Conservation (phyloP, 495 filamentous ascomycete genomes). For the Hypoxylon lenormandii region DNA sequence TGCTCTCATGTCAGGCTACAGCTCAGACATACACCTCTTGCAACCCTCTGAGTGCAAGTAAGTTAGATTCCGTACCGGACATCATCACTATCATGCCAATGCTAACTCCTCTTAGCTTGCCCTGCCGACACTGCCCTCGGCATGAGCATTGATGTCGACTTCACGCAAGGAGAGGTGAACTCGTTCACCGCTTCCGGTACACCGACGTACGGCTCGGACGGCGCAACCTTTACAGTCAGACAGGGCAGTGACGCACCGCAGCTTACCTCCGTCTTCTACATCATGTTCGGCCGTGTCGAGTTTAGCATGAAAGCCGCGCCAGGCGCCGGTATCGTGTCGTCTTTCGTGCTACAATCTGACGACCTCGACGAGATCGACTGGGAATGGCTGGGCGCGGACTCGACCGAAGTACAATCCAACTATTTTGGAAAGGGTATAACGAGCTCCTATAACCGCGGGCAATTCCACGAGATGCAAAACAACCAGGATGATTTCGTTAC, state of each 20-base stretch:
- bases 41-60: slow-evolving; percentile 75
- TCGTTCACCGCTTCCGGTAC: slow-evolving; percentile 74
- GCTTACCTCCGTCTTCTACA: slow-evolving; percentile 79
- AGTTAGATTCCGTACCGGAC: slow-evolving; percentile 42
- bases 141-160: slow-evolving; percentile 80
- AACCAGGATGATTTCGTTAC: slow-evolving; percentile 79
- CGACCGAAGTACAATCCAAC: slow-evolving; percentile 81
- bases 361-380: slow-evolving; percentile 95
- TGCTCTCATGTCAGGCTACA: slow-evolving; percentile 49
- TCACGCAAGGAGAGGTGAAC: slow-evolving; percentile 75
- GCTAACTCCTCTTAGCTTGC: slow-evolving; percentile 61
- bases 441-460: slow-evolving; percentile 76
- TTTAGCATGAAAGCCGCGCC: slow-evolving; percentile 76
- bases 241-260: slow-evolving; percentile 84
- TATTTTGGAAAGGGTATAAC: slow-evolving; percentile 94
- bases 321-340: slow-evolving; percentile 81
- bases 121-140: slow-evolving; percentile 85
- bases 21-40: slow-evolving; percentile 80
- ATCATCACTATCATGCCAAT: slow-evolving; percentile 11
- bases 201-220: slow-evolving; percentile 77
- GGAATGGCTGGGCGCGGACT: slow-evolving; percentile 78
- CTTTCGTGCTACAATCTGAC: slow-evolving; percentile 87
- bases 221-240: slow-evolving; percentile 86
- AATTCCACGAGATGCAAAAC: slow-evolving; percentile 72
- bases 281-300: slow-evolving; percentile 85